phyloP scores from a whole-genome alignment of 225 moss, liverwort and hornwort genomes.

The Ulota crispa region DNA sequence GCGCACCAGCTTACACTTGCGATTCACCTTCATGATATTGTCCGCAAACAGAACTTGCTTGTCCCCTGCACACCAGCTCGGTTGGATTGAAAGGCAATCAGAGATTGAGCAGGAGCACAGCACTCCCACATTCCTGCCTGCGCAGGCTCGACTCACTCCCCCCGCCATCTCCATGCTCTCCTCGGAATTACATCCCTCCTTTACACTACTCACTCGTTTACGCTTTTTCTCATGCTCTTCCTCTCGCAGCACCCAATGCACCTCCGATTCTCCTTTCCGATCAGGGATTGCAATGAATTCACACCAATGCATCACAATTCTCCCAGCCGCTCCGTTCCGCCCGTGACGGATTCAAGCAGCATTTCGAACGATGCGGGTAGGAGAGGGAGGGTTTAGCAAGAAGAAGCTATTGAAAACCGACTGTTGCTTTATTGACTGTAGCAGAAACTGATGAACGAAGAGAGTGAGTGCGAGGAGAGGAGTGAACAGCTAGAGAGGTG shows the following conservation, averaged over 20 bases:
- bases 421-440: too few relatives aligned
- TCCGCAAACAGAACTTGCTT: slow-evolving; percentile 82
- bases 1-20: slow-evolving; percentile 64
- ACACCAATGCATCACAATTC: not conserved
- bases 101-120: not conserved
- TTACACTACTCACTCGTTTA: not conserved
- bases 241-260: too few relatives aligned
- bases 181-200: too few relatives aligned
- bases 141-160: not conserved
- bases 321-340: too few relatives aligned
- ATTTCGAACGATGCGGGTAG: too few relatives aligned
- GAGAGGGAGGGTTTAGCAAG: not conserved
- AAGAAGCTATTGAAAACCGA: not conserved
- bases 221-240: too few relatives aligned
- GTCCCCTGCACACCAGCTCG: slow-evolving; percentile 57
- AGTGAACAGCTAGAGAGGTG: slow-evolving; percentile 18
- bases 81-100: not conserved
- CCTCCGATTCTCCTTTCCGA: not conserved
- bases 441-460: too few relatives aligned
- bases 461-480: not conserved
- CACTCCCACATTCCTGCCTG: not conserved
- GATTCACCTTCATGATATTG: slow-evolving; percentile 72
- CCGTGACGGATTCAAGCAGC: too few relatives aligned
- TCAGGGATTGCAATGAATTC: not conserved
- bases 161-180: not conserved